These are phyloP conservation scores for Clitopilus passeckerianus DNA, from an alignment of 768 basidiomycete species.

Conservation along the genomic window DNA sequence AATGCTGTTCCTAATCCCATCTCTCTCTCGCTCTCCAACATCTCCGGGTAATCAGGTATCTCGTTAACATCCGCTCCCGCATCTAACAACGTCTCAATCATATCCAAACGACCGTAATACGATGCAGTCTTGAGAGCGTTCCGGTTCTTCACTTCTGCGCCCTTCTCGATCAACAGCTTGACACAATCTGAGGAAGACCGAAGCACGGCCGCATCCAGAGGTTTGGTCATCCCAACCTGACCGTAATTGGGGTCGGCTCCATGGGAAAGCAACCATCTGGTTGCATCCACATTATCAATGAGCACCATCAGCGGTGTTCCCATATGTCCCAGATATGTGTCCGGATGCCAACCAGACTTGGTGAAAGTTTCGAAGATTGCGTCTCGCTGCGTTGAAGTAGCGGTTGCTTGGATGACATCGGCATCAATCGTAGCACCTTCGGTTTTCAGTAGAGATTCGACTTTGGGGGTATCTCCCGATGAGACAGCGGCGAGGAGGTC, in stretches of 20 bases:
- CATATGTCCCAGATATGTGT: conserved; percentile 7
- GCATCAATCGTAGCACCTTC: conserved; percentile 6
- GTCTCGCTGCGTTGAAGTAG: background rate
- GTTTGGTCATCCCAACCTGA: conserved; percentile 1
- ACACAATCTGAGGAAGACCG: background rate
- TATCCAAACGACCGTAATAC: conserved; percentile 8
- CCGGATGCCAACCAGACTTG: conserved; percentile 8
- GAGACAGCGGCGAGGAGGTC: background rate
- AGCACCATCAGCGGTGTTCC: conserved; percentile 8
- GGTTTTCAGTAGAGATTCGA: background rate
- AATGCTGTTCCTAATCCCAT: conserved; percentile 12
- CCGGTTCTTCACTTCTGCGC: conserved; percentile 8
- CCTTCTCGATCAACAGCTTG: conserved; percentile 3
- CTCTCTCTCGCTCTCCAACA: conserved; percentile 5
- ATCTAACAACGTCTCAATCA: conserved; percentile 10
- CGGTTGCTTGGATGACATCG: conserved; percentile 5
- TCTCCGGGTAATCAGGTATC: conserved; percentile 8
- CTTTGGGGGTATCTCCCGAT: background rate
- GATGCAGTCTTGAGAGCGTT: conserved; percentile 11
- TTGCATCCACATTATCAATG: background rate
- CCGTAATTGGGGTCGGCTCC: conserved; percentile 7
- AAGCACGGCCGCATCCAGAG: conserved; percentile 9
- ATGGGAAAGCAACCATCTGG: conserved; percentile 4
- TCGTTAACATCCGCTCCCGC: conserved; percentile 11
- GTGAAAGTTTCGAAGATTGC: conserved; percentile 8